These are phyloP conservation scores for Stereum hirsutum DNA, from an alignment of 1,284 basidiomycete genomes.

Conservation along the genomic window DNA sequence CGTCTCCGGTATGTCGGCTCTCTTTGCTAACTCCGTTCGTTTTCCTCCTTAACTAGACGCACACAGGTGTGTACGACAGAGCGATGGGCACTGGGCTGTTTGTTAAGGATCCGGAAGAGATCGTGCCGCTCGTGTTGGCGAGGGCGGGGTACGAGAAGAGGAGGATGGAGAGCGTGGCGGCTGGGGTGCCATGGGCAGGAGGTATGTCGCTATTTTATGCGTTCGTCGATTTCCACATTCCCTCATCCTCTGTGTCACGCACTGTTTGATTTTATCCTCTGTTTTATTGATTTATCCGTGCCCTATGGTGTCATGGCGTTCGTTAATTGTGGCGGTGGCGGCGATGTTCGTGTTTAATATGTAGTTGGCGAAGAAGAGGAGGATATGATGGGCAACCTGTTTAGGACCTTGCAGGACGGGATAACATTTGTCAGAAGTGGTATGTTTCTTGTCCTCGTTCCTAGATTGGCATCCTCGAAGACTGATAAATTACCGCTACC, in stretches of 20 bases:
- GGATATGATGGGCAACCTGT: too few relatives aligned
- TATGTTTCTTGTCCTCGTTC: not conserved
- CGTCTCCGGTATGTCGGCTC: conserved; percentile 9
- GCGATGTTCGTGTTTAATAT: not conserved
- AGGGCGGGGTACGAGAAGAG: conserved; percentile 59
- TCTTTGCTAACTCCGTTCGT: not conserved
- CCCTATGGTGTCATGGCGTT: conserved; percentile 14
- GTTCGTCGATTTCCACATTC: too few relatives aligned
- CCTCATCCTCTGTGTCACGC: too few relatives aligned
- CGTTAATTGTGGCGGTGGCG: not conserved
- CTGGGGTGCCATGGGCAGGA: too few relatives aligned
- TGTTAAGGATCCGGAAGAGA: conserved; percentile 51
- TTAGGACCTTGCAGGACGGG: not conserved
- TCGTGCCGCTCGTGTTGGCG: conserved; percentile 59
- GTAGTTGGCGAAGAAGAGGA: not conserved
- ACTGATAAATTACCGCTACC: too few relatives aligned
- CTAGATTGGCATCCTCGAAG: too few relatives aligned
- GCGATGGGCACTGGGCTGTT: conserved; percentile 48
- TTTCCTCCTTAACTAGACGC: conserved; percentile 5
- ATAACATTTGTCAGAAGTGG: not conserved
- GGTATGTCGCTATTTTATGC: too few relatives aligned
- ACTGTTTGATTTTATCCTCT: too few relatives aligned
- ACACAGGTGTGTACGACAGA: conserved; percentile 48
- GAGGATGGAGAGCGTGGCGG: conserved; percentile 36
- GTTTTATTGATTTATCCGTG: too few relatives aligned